These are phyloP conservation scores for Penicillium janthinellum DNA, from an alignment of 2,329 filamentous ascomycete genomes.

Conservation along the genomic window DNA sequence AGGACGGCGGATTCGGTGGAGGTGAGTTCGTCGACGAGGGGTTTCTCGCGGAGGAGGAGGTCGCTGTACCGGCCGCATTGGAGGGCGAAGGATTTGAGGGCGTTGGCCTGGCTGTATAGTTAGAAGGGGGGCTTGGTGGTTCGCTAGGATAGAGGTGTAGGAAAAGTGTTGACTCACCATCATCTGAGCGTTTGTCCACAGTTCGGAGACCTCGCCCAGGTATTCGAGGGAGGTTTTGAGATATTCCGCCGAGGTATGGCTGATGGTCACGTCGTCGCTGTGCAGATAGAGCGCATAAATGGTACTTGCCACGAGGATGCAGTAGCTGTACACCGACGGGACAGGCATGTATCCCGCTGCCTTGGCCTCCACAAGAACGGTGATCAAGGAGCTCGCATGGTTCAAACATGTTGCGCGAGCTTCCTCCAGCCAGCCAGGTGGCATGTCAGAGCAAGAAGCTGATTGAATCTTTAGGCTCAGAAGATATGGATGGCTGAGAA, in stretches of 20 bases:
- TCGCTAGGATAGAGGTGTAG: not conserved
- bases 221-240: constrained; percentile 19
- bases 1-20: constrained; percentile 17
- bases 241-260: constrained; percentile 16
- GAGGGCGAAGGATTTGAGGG: constrained; percentile 18
- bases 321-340: constrained; percentile 28
- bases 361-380: constrained; percentile 27
- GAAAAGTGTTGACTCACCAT: constrained; percentile 13
- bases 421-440: constrained; percentile 15
- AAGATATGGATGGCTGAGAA: constrained; percentile 27
- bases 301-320: constrained; percentile 27
- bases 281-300: constrained; percentile 23
- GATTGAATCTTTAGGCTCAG: constrained; percentile 21
- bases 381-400: constrained; percentile 24
- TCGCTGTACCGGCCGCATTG: constrained; percentile 22
- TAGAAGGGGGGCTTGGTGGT: not conserved
- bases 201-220: constrained; percentile 19
- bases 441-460: constrained; percentile 7
- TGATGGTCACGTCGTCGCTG: constrained; percentile 10
- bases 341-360: constrained; percentile 26
- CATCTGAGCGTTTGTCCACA: constrained; percentile 23
- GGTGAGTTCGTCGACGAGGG: constrained; percentile 19
- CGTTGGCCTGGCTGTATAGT: constrained; percentile 10
- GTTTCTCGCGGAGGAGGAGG: constrained; percentile 17
- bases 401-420: constrained; percentile 11